Evolutionary conservation across 176 grass and related monocot species (phyloP).

Genomic region (Triticum timopheevii): DNA sequence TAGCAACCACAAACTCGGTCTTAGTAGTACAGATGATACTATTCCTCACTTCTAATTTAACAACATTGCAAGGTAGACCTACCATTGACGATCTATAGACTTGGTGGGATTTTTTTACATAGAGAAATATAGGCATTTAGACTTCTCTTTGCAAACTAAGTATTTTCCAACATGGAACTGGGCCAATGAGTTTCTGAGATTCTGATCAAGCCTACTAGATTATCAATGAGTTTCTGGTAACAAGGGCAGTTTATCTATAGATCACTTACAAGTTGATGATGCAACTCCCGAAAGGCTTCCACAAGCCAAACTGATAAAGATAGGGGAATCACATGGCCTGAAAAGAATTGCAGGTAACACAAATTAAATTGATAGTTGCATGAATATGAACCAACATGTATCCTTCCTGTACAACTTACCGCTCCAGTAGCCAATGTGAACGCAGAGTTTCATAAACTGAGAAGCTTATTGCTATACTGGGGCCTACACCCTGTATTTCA

Average conservation of each 20-base stretch:
- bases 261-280: slow-evolving; percentile 79
- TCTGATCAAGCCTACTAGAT: neutral
- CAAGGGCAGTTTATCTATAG: neutral
- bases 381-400: neutral
- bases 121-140: neutral
- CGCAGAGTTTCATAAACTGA: slow-evolving; percentile 90
- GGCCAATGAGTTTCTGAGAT: neutral
- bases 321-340: slow-evolving; percentile 75
- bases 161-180: neutral
- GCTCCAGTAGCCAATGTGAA: slow-evolving; percentile 72
- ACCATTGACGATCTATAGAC: neutral
- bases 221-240: slow-evolving; percentile 13
- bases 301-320: slow-evolving; percentile 79
- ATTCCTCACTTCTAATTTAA: neutral
- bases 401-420: slow-evolving; percentile 46
- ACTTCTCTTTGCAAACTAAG: neutral
- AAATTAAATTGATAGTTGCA: slow-evolving; percentile 17
- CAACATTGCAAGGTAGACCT: neutral
- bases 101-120: neutral
- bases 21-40: neutral
- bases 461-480: slow-evolving; percentile 96
- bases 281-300: slow-evolving; percentile 94
- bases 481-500: slow-evolving; percentile 80
- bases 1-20: neutral
- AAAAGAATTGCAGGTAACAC: slow-evolving; percentile 25